Conservation (phyloP, 164 flowering plant species). For the Magnolia changhungtana region DNA sequence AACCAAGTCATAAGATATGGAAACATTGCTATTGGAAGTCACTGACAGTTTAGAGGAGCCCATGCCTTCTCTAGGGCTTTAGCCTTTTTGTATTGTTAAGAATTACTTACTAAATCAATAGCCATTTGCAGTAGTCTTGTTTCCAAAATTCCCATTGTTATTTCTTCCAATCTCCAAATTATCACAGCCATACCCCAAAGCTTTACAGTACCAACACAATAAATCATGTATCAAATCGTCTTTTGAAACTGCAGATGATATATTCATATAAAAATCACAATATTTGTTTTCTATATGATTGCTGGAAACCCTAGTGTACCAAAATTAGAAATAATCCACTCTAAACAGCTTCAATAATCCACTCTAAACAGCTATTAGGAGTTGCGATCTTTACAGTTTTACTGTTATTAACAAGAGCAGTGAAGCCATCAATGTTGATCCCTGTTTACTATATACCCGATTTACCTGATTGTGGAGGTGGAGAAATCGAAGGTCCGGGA, state of each 20-base stretch:
- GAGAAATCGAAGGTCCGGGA: constrained; percentile 38
- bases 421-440: not conserved
- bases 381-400: constrained; percentile 1
- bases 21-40: too few species aligned
- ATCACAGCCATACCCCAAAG: too few species aligned
- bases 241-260: too few species aligned
- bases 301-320: not conserved
- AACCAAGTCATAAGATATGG: too few species aligned
- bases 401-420: not conserved
- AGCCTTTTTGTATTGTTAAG: too few species aligned
- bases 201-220: too few species aligned
- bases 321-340: not conserved
- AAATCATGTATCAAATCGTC: not conserved
- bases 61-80: too few species aligned
- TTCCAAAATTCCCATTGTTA: too few species aligned
- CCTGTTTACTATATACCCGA: not conserved
- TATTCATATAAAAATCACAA: not conserved
- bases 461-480: constrained; percentile 31
- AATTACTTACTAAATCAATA: too few species aligned
- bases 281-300: not conserved
- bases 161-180: too few species aligned
- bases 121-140: too few species aligned
- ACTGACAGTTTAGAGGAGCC: too few species aligned
- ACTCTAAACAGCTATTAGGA: not conserved
- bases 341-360: not conserved